These are phyloP conservation scores for Arthromyces matolae DNA, from an alignment of 768 basidiomycete genomes.

Conservation along the genomic window DNA sequence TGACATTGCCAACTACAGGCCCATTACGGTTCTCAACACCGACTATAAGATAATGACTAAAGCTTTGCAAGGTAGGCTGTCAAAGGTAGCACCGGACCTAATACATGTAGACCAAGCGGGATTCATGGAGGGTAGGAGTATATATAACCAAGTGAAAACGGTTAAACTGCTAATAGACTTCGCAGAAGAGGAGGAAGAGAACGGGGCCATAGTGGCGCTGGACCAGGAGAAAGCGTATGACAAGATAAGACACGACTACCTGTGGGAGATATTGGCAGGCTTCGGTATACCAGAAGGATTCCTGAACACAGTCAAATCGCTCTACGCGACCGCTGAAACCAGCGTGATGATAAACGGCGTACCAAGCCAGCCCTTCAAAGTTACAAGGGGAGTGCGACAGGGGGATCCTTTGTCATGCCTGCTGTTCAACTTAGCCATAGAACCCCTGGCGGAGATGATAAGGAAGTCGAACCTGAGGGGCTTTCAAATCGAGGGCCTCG, in stretches of 20 bases:
- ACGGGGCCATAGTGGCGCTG: slow-evolving; percentile 22
- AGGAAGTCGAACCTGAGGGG: slow-evolving; percentile 28
- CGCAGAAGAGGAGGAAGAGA: slow-evolving; percentile 17
- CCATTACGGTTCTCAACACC: slow-evolving; percentile 34
- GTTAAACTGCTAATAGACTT: slow-evolving; percentile 21
- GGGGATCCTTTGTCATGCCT: slow-evolving; percentile 39
- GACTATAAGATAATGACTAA: slow-evolving; percentile 35
- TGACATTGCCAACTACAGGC: slow-evolving; percentile 32
- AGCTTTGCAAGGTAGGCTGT: slow-evolving; percentile 20
- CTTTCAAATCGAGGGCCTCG: slow-evolving; percentile 16
- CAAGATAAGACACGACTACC: slow-evolving; percentile 24
- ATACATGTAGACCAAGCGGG: slow-evolving; percentile 37
- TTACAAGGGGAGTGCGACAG: slow-evolving; percentile 18
- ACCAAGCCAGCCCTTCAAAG: background rate
- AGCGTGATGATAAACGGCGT: background rate
- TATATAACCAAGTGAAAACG: slow-evolving; percentile 30
- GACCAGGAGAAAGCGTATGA: background rate
- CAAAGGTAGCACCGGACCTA: slow-evolving; percentile 9
- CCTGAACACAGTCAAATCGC: slow-evolving; percentile 8
- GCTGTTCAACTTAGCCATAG: slow-evolving; percentile 9
- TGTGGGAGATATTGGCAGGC: slow-evolving; percentile 18
- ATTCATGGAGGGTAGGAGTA: slow-evolving; percentile 30
- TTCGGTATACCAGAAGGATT: slow-evolving; percentile 11
- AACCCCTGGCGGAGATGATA: slow-evolving; percentile 11
- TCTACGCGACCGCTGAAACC: slow-evolving; percentile 10